phyloP scores from a whole-genome alignment of 176 grass and related monocot species.

The Rhynchospora pubera region DNA sequence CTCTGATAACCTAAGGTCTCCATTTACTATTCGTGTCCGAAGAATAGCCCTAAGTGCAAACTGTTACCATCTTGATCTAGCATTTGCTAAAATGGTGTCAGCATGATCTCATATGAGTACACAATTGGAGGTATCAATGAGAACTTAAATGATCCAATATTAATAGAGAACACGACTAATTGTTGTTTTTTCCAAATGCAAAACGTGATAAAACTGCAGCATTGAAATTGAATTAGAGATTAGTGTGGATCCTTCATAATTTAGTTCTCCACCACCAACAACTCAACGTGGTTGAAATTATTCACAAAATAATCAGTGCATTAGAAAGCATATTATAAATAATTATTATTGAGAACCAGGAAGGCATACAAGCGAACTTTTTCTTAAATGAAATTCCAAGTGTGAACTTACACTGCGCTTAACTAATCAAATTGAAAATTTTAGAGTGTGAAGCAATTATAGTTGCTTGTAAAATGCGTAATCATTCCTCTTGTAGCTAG shows the following conservation, averaged over 20 bases:
- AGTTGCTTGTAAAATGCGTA: constrained; percentile 15
- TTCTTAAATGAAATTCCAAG: too few relatives aligned
- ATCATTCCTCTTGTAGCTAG: constrained; percentile 11
- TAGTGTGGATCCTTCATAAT: neutral
- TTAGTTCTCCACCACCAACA: too few relatives aligned
- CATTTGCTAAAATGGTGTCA: neutral
- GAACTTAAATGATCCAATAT: neutral
- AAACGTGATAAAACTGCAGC: neutral
- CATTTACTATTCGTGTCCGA: neutral
- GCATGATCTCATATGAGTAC: neutral
- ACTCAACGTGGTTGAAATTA: too few relatives aligned
- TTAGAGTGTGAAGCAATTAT: neutral
- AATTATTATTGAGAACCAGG: too few relatives aligned
- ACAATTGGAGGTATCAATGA: neutral
- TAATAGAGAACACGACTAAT: neutral
- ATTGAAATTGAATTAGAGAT: neutral
- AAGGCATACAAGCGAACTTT: too few relatives aligned
- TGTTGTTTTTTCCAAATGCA: neutral
- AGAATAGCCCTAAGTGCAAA: constrained; percentile 3
- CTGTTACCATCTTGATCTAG: neutral
- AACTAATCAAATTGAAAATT: neutral
- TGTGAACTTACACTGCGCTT: neutral
- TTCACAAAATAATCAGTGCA: too few relatives aligned
- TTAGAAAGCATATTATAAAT: too few relatives aligned
- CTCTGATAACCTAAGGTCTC: constrained; percentile 1